Base-by-base conservation (phyloP, 2,329 filamentous ascomycete species). In the Epicoccum sorghinum region DNA sequence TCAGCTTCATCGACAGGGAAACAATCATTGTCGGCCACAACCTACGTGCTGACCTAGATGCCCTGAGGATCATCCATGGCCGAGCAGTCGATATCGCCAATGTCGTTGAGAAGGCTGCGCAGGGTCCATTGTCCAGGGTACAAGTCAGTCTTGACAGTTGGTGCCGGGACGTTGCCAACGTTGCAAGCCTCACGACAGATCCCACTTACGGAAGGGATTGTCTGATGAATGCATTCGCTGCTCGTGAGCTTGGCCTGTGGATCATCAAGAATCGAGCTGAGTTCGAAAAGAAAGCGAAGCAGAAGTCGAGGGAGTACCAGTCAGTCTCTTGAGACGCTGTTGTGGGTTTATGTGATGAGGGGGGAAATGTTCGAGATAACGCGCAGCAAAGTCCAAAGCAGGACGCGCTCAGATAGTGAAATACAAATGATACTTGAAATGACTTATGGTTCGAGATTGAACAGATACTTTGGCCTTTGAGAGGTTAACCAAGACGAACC, bases 181-280 rank as follows among this genome's bases (percentile, higher is more conserved):
- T 60, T 18, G 44, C 54, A 3, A 25, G 33, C 2, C 52, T 72
- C 18, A 52, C 49, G 22, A 56, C 37, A 2, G 58, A 69, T 50
- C 47, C 57, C 1, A 33, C 39, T 4, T 62, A 60, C 2, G 78
- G 80, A 1, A 81, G 83, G 44, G 76, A 80, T 63, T 77, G 76
- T 41, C 58, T 83, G 4, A 79, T 83, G 60, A 79, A 83, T 67
- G 77, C 80, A 0, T 73, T 80, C 30, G 81, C 82, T 0, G 72
- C 77, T 0, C 74, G 82, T 7, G 80, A 83, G 61, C 60, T 84
- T 41, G 72, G 77, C 4, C 64, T 84, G 2, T 81, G 74, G 72
- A 78, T 74, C 50, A 60, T 80, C n/a, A 70, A 68, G 51, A 71
- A 80, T n/a, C 67, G 66, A 3, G 65, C 72, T 1, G 57, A 55